Evolutionary conservation across 2,329 filamentous ascomycete genomes (phyloP).

Genomic region (Reticulascus tulasneorum): DNA sequence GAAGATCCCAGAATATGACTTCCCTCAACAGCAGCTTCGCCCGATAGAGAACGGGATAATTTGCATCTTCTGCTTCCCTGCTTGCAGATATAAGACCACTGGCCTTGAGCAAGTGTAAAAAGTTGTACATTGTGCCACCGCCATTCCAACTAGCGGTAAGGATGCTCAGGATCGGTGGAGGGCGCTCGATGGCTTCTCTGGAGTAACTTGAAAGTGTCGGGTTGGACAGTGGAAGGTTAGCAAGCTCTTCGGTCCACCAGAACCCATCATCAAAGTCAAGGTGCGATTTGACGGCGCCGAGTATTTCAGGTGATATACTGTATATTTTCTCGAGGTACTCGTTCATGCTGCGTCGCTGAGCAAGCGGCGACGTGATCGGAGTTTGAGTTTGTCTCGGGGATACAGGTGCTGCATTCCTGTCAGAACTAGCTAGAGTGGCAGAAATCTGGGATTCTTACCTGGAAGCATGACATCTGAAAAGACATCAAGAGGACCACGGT

Average conservation of each 20-base stretch:
- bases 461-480: slow-evolving; percentile 48
- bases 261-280: slow-evolving; percentile 54
- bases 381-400: slow-evolving; percentile 48
- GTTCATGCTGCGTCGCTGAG: slow-evolving; percentile 46
- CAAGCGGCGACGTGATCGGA: slow-evolving; percentile 46
- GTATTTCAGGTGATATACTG: slow-evolving; percentile 32
- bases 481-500: slow-evolving; percentile 41
- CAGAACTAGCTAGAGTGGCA: not conserved
- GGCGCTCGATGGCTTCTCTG: slow-evolving; percentile 32
- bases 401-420: slow-evolving; percentile 31
- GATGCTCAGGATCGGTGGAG: slow-evolving; percentile 46
- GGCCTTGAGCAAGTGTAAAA: slow-evolving; percentile 48
- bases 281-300: slow-evolving; percentile 37
- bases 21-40: slow-evolving; percentile 54
- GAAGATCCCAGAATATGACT: slow-evolving; percentile 49
- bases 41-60: slow-evolving; percentile 47
- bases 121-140: slow-evolving; percentile 43
- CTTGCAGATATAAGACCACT: slow-evolving; percentile 45
- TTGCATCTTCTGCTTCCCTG: slow-evolving; percentile 43
- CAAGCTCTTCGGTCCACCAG: slow-evolving; percentile 53
- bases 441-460: slow-evolving; percentile 28
- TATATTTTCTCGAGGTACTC: slow-evolving; percentile 47
- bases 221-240: slow-evolving; percentile 33
- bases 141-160: slow-evolving; percentile 51
- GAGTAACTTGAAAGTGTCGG: slow-evolving; percentile 33